These are phyloP conservation scores for sorghum (Sorghum bicolor) DNA, from an alignment of 176 grass and related monocot species.

Conservation along the genomic window DNA sequence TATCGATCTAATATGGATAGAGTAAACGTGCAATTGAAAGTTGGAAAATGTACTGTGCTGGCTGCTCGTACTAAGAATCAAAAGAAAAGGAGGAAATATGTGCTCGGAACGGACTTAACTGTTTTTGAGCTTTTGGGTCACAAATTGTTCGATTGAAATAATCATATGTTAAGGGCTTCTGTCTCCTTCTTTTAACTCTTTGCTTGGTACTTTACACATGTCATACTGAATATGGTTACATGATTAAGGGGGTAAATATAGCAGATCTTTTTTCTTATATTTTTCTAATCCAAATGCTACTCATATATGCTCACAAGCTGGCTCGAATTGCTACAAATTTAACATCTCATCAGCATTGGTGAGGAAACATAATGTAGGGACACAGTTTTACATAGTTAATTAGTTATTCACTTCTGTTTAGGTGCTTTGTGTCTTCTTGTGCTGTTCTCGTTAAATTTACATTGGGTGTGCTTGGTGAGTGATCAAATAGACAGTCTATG, in stretches of 20 bases:
- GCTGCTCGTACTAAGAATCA: neutral
- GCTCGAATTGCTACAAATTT: neutral
- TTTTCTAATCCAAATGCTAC: neutral
- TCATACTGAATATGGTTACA: neutral
- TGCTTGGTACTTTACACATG: neutral
- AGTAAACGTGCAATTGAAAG: neutral
- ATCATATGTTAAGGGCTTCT: neutral
- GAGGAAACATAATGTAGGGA: neutral
- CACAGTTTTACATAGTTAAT: neutral
- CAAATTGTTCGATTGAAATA: constrained; percentile 12
- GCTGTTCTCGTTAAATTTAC: neutral
- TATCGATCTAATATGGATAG: neutral
- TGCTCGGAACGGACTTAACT: neutral
- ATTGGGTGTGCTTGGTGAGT: neutral
- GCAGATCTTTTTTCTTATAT: neutral
- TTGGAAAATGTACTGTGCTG: neutral
- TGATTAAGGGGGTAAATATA: neutral
- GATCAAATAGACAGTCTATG: neutral
- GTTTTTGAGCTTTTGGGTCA: neutral
- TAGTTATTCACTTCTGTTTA: neutral
- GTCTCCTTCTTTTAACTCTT: neutral
- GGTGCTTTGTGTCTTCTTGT: neutral
- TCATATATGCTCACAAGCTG: neutral
- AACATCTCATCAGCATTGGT: neutral
- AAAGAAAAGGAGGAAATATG: neutral